Conservation (phyloP, 2,329 filamentous ascomycete genomes). For the Colletotrichum aenigma region DNA sequence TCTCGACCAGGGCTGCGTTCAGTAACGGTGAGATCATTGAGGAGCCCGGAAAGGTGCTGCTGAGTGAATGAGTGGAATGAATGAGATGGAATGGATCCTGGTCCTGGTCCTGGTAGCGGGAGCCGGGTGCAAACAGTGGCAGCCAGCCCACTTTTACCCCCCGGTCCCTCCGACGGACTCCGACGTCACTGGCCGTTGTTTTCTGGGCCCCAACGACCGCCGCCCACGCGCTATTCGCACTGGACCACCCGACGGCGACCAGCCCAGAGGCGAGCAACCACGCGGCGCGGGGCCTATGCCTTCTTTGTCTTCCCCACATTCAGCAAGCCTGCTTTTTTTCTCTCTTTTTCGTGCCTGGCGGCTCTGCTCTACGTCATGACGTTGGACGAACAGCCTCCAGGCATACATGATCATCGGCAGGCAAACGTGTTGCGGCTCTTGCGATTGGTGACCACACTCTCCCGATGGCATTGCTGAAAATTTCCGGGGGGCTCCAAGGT, state of each 20-base stretch:
- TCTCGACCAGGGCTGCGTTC: not conserved
- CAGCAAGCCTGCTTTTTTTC: not conserved
- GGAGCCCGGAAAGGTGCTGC: not conserved
- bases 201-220: not conserved
- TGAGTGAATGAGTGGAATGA: not conserved
- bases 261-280: not conserved
- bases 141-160: not conserved
- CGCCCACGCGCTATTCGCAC: not conserved
- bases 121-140: not conserved
- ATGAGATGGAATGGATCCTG: not conserved
- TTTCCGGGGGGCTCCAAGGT: not conserved
- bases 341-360: not conserved
- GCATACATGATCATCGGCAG: not conserved
- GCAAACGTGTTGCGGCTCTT: not conserved
- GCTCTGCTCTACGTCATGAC: not conserved
- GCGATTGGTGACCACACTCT: not conserved
- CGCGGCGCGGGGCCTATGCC: not conserved
- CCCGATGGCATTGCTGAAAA: not conserved
- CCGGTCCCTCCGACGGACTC: not conserved
- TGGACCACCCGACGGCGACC: not conserved
- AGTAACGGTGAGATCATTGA: constrained; percentile 1
- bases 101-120: not conserved
- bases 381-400: not conserved
- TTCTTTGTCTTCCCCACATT: not conserved
- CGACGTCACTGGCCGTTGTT: constrained; percentile 9